Conservation (phyloP, 2,329 filamentous ascomycete species). For the Sclerotinia nivalis region DNA sequence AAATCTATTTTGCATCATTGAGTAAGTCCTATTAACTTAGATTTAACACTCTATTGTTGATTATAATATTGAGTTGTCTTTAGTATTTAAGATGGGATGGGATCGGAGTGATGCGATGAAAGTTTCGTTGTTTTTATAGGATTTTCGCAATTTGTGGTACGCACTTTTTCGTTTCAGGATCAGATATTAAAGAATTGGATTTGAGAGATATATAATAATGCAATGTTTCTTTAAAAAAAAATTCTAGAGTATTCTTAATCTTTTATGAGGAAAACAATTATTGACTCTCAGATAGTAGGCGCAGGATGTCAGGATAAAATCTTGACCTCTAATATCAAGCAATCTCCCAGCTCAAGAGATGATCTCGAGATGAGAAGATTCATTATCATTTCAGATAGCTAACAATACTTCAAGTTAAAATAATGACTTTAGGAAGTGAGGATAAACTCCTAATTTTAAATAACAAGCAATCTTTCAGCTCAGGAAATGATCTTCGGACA, state of each 20-base stretch:
- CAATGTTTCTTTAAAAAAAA: no score
- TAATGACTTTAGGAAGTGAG: not conserved
- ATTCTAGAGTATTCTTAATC: not conserved
- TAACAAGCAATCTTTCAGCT: not conserved
- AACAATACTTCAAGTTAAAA: not conserved
- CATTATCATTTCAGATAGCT: not conserved
- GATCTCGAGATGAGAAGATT: not conserved
- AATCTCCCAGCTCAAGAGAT: no score
- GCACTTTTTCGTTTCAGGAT: not conserved
- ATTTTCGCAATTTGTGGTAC: not conserved
- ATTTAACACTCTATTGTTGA: not conserved
- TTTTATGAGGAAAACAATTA: not conserved
- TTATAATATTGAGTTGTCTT: not conserved
- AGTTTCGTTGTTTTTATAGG: not conserved
- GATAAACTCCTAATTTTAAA: not conserved
- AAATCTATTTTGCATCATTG: not conserved
- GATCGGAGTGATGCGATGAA: not conserved
- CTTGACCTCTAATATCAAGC: no score
- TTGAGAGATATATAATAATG: not conserved
- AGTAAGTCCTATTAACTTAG: not conserved
- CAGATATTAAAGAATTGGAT: not conserved
- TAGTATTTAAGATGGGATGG: not conserved
- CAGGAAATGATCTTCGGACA: not conserved
- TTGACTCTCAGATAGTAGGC: no score
- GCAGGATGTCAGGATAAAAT: not conserved